Evolutionary conservation across 2,329 filamentous ascomycete species (phyloP).

Genomic region (Cyclaneusma minus): DNA sequence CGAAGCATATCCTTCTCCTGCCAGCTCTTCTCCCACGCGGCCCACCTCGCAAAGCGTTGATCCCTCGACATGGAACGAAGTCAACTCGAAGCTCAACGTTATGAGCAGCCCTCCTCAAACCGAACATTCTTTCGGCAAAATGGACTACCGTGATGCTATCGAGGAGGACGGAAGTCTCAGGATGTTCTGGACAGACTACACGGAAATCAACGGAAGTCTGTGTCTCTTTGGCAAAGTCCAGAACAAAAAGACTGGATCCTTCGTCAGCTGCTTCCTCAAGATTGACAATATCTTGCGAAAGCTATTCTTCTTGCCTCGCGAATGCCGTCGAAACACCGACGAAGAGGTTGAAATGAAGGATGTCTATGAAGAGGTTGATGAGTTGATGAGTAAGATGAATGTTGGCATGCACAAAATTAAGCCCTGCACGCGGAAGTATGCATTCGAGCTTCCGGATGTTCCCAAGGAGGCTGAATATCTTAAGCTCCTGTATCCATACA

Average conservation of each 20-base stretch:
- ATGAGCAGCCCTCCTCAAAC: conserved; percentile 56
- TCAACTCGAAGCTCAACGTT: conserved; percentile 76
- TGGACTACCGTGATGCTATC: conserved; percentile 71
- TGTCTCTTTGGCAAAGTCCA: conserved; percentile 94
- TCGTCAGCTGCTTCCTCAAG: conserved; percentile 90
- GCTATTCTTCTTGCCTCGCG: conserved; percentile 79
- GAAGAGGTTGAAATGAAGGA: conserved; percentile 77
- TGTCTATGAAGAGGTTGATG: conserved; percentile 80
- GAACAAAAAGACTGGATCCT: conserved; percentile 65
- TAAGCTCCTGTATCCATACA: conserved; percentile 92
- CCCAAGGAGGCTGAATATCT: conserved; percentile 84
- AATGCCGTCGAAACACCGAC: conserved; percentile 47
- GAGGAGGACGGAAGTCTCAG: conserved; percentile 83
- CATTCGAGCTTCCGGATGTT: conserved; percentile 78
- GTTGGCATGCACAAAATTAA: conserved; percentile 93
- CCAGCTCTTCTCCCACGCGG: conserved; percentile 61
- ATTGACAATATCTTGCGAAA: conserved; percentile 89
- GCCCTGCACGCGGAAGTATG: conserved; percentile 76
- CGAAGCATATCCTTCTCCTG: conserved; percentile 51
- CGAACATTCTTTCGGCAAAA: conserved; percentile 60
- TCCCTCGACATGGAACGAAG: conserved; percentile 73
- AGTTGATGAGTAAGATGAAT: conserved; percentile 72
- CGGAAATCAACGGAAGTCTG: conserved; percentile 77
- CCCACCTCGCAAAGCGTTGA: conserved; percentile 48
- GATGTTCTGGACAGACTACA: conserved; percentile 97